Conservation (phyloP, 2,329 filamentous ascomycete genomes). For the Trichoderma brevicompactum region DNA sequence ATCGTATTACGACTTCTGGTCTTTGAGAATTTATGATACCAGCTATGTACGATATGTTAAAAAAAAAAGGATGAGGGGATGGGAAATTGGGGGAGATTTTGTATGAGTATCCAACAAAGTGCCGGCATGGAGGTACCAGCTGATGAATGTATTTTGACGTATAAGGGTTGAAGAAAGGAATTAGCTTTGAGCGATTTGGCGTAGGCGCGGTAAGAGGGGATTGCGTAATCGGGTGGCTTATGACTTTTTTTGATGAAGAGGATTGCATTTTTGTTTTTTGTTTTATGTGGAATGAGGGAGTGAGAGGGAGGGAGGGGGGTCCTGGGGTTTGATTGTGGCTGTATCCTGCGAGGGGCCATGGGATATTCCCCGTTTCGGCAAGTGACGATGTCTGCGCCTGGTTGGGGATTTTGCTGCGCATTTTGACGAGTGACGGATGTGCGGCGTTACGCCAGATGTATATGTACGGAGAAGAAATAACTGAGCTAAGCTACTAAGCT, state of each 20-base stretch:
- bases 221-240: constrained; percentile 9
- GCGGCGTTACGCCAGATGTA: neutral
- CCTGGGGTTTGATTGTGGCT: neutral
- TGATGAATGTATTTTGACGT: neutral
- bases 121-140: neutral
- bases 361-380: neutral
- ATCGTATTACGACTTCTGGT: neutral
- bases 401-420: neutral
- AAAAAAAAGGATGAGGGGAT: neutral
- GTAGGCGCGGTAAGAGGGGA: neutral
- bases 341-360: constrained; percentile 3
- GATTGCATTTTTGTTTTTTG: too few species aligned
- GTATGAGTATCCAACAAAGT: neutral
- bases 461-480: too few species aligned
- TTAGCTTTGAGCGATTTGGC: neutral
- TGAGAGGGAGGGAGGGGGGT: too few species aligned
- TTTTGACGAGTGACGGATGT: neutral
- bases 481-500: too few species aligned
- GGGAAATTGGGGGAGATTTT: neutral
- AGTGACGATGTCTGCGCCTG: neutral
- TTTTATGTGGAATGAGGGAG: too few species aligned
- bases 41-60: constrained; percentile 21
- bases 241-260: neutral
- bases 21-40: neutral
- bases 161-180: neutral